Evolutionary conservation across 768 basidiomycete genomes (phyloP).

Genomic region (Hygrophoropsis aurantiaca): DNA sequence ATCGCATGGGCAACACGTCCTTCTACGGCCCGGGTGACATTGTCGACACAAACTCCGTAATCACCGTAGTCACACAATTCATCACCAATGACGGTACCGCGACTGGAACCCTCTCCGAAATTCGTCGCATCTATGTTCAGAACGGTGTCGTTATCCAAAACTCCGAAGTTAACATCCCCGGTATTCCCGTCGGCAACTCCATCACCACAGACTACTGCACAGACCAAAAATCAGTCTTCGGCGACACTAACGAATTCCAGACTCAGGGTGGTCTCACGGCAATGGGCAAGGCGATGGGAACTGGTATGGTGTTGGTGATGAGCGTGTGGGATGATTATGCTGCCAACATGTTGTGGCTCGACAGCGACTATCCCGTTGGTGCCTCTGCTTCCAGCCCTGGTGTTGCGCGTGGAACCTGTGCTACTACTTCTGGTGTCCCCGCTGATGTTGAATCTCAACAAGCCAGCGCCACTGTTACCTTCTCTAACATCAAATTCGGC

Average conservation of each 20-base stretch:
- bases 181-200: slow-evolving; percentile 40
- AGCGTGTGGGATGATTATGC: slow-evolving; percentile 56
- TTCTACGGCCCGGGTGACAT: slow-evolving; percentile 51
- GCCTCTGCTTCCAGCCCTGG: slow-evolving; percentile 37
- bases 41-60: slow-evolving; percentile 48
- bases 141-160: slow-evolving; percentile 51
- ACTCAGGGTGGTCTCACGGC: slow-evolving; percentile 40
- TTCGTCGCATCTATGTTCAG: slow-evolving; percentile 56
- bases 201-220: slow-evolving; percentile 47
- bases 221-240: slow-evolving; percentile 43
- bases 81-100: slow-evolving; percentile 45
- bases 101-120: slow-evolving; percentile 49
- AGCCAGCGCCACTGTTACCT: slow-evolving; percentile 45
- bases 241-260: slow-evolving; percentile 42
- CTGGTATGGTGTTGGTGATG: slow-evolving; percentile 50
- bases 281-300: slow-evolving; percentile 33
- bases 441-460: slow-evolving; percentile 38
- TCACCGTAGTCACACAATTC: slow-evolving; percentile 64
- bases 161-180: slow-evolving; percentile 46
- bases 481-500: slow-evolving; percentile 56
- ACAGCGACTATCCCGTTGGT: slow-evolving; percentile 45
- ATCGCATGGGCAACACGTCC: slow-evolving; percentile 46
- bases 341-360: slow-evolving; percentile 59
- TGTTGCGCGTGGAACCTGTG: slow-evolving; percentile 49
- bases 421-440: slow-evolving; percentile 47